Base-by-base conservation (phyloP, 2,329 filamentous ascomycete species). In the Teratosphaeria nubilosa region DNA sequence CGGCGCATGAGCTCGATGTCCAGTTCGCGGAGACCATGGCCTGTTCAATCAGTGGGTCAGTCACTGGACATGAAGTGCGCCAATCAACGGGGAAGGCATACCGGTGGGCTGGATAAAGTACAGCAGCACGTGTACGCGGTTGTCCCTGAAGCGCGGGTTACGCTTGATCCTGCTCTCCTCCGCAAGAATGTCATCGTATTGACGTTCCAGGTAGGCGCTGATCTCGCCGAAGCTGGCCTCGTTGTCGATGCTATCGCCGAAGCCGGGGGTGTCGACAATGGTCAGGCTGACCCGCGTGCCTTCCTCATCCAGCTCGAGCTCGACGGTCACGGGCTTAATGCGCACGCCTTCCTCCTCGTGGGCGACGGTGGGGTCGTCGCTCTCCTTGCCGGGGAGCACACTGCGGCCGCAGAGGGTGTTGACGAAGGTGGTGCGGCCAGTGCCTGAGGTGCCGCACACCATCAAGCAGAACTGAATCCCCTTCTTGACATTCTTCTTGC, bases 401-500 rank as follows among this genome's bases (percentile, higher is more conserved):
- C 86, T 83, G 82, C 96, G 91, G 74, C 91, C 90, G 80, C 94
- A 99, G 67, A 99, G 90, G 56, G 94, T 99, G 82, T 99, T 99
- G 77, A 99, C 94, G 72, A 99, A 99, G 71, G 94, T 99, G 65
- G 94, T 99, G 74, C 94, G 89, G 73, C 94, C 94, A 78, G 94
- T 97, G 77, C 94, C 94, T 69, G 92, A 97, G 74, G 94, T 94
- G 81, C 94, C 94, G 75, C 94, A 97, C 72, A 99, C 94, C 94
- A 99, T 99, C 84, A 99, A 79, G 78, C 91, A 97, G 82, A 99
- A 99, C 83, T 99, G 94, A 74, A 99, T 97, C 74, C 94, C 94
- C 85, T 96, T 96, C 88, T 96, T 96, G 80, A 99, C 92, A 84
- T 99, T 97, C 89, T 99, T 99, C 92, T 99, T 99, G 79, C 90